Conservation (phyloP, 1,139 yeast genomes). For the Casaregolazyma suthepensis region DNA sequence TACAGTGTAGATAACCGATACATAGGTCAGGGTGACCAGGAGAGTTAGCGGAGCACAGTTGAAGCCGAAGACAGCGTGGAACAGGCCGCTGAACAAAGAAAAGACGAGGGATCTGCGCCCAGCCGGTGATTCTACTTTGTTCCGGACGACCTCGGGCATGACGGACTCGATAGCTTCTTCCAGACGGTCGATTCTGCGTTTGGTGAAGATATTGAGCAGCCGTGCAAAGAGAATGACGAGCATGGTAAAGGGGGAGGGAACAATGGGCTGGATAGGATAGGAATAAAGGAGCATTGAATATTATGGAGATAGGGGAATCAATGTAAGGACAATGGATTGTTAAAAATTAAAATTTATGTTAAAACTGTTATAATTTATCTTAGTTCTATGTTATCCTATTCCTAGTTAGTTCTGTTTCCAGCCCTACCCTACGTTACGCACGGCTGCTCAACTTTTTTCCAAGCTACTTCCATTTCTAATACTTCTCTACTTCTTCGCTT, state of each 20-base stretch:
- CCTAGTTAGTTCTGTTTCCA: too few relatives aligned
- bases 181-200: background rate
- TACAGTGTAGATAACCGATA: conserved; percentile 8
- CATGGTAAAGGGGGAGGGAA: background rate
- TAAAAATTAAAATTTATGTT: too few relatives aligned
- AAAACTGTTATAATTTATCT: too few relatives aligned
- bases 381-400: too few relatives aligned
- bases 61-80: conserved; percentile 7
- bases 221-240: background rate
- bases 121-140: background rate
- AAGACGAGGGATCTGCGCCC: background rate
- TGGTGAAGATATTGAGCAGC: background rate
- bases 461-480: too few relatives aligned
- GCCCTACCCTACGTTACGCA: too few relatives aligned
- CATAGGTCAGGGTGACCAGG: conserved; percentile 7
- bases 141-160: background rate
- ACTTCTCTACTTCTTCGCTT: background rate
- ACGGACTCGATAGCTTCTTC: background rate
- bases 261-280: background rate
- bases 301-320: too few relatives aligned
- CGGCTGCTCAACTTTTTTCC: too few relatives aligned
- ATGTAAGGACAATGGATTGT: too few relatives aligned
- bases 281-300: background rate
- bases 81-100: background rate
- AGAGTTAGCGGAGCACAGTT: conserved; percentile 6